These are phyloP conservation scores for Leishmania lainsoni DNA, from an alignment of 208 protist genomes.

Conservation along the genomic window DNA sequence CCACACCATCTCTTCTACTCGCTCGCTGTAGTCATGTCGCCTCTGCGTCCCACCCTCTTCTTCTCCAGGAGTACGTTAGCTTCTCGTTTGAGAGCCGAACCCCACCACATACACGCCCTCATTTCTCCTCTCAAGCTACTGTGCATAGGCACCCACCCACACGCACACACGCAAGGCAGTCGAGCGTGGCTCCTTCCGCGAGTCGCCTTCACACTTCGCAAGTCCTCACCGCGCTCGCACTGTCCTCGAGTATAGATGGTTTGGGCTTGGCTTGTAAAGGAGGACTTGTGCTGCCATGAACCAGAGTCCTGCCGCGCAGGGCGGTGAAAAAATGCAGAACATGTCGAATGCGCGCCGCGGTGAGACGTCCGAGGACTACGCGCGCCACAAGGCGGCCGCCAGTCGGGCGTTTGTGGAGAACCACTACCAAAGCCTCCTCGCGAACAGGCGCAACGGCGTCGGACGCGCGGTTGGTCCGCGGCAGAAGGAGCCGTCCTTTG, in stretches of 20 bases:
- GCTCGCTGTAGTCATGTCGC: neutral
- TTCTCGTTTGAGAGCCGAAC: neutral
- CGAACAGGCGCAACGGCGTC: constrained; percentile 56
- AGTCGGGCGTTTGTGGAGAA: constrained; percentile 88
- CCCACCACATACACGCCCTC: neutral
- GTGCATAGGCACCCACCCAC: neutral
- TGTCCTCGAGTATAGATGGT: neutral
- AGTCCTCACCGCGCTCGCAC: neutral
- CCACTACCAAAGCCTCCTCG: constrained; percentile 77
- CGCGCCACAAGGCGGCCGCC: constrained; percentile 86
- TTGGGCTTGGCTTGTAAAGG: neutral
- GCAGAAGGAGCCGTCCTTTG: constrained; percentile 62
- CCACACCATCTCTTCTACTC: neutral
- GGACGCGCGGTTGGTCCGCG: constrained; percentile 65
- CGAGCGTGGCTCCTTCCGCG: neutral
- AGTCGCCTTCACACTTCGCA: neutral
- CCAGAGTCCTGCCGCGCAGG: neutral
- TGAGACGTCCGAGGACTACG: constrained; percentile 71
- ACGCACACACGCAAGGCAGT: neutral
- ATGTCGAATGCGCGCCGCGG: constrained; percentile 40
- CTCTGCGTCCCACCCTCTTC: neutral
- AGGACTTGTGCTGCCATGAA: constrained; percentile 7
- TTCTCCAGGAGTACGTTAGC: neutral
- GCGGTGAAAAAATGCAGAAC: constrained; percentile 29
- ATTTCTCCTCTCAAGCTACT: neutral